Percentiles rank a stretch among this genome's conserved stretches.
Evolutionary conservation across 75 land plant species (phyloP).

Genomic region (Pinus taeda): DNA sequence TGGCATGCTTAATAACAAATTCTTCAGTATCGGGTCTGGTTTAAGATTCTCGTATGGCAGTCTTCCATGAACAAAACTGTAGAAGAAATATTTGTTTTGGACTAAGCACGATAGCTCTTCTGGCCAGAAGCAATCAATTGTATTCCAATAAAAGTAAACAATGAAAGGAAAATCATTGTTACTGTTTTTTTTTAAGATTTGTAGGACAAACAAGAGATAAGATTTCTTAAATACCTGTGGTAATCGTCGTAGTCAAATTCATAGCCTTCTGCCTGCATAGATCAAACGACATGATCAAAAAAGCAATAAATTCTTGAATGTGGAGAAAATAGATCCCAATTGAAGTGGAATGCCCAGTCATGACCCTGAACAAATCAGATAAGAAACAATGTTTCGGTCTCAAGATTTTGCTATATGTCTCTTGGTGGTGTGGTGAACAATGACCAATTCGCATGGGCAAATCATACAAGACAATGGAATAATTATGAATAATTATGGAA

Average conservation of each 20-base stretch:
- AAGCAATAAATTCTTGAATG: neutral
- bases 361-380: neutral
- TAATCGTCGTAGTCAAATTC: constrained; percentile 85
- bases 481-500: too few species aligned
- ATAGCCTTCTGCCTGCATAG: constrained; percentile 74
- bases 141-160: too few species aligned
- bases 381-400: too few species aligned
- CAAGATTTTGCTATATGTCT: too few species aligned
- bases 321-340: too few species aligned
- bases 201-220: neutral
- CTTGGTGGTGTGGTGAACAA: neutral
- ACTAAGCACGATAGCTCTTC: neutral
- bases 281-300: neutral
- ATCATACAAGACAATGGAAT: neutral
- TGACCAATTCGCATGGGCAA: neutral
- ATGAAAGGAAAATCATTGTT: neutral
- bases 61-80: constrained; percentile 73
- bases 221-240: constrained; percentile 45
- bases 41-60: constrained; percentile 75
- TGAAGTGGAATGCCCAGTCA: too few species aligned
- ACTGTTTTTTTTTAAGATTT: too few species aligned
- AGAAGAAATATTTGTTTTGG: neutral
- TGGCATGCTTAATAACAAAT: constrained; percentile 61
- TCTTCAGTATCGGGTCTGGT: constrained; percentile 67
- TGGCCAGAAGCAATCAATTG: neutral